Evolutionary conservation across 345 rosid genomes (phyloP), one percentile per base, ranked within the genome.

Genomic region (Sonneratia caseolaris): DNA sequence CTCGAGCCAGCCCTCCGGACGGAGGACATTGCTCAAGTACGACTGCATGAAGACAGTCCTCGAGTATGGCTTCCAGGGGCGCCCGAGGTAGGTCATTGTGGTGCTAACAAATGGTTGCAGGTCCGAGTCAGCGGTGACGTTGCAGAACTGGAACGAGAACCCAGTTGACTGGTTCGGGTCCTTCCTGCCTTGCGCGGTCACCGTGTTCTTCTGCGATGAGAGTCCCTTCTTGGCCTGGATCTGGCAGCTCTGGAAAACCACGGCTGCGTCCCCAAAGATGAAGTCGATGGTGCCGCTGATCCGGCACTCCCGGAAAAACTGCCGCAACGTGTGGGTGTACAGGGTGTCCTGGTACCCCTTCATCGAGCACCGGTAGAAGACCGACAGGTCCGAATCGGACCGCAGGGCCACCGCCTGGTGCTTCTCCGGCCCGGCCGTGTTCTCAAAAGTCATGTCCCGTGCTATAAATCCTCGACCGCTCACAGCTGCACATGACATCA

Each of bases 391-490:
- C 0, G 98, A 86, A 66, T 89, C 94, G 0, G 91, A 86, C 24
- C 98, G 81, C 16, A 91, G 70, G 0, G 98, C 97, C 8, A 86
- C 98, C 0, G 98, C 96, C 42, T 94, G 98, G 81, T 94, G 93
- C 76, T 88, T 91, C 49, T 68, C 77, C 0, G 98, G 88, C 48
- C 96, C 98, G 5, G 96, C 93, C 24, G 95, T 80, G 84, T 94
- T 94, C 83, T 90, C 88, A 56, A 94, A 85, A 0, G 95, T 86
- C 66, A 94, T 83, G 80, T 87, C 91, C 2, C 90, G 78, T 5
- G 90, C 96, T 22, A 94, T 73, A 81, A 94, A 94, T 36, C 96
- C 93, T 75, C 93, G 81, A 11, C 91, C 97, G n/a, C 93, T 89
- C n/a, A 91, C 95, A 66, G 97, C 97, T 94, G 91, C 83, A 79